Conservation (phyloP, 768 basidiomycete species). For the Mycena pura region DNA sequence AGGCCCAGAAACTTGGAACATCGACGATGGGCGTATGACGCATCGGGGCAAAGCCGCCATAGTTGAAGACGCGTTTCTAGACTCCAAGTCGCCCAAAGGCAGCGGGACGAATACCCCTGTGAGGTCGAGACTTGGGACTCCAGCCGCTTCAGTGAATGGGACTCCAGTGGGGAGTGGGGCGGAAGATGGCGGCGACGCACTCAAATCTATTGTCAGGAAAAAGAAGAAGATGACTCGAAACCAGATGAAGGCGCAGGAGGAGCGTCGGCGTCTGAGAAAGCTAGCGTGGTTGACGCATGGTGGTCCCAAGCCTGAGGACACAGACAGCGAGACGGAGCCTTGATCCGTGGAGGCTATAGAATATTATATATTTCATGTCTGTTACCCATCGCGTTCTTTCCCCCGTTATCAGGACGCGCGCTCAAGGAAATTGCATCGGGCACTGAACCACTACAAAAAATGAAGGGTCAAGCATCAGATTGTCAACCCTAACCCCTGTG, state of each 20-base stretch:
- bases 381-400: too few relatives aligned
- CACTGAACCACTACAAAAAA: too few relatives aligned
- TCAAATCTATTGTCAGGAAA: slow-evolving; percentile 60
- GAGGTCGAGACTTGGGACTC: slow-evolving; percentile 73
- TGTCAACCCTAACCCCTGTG: too few relatives aligned
- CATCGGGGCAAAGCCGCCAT: slow-evolving; percentile 89
- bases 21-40: slow-evolving; percentile 83
- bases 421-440: too few relatives aligned
- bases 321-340: slow-evolving; percentile 61
- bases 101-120: slow-evolving; percentile 76
- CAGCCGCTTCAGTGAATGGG: slow-evolving; percentile 69
- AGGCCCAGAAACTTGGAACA: slow-evolving; percentile 95
- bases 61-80: slow-evolving; percentile 83
- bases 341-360: too few relatives aligned
- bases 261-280: slow-evolving; percentile 81
- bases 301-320: slow-evolving; percentile 84
- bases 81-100: slow-evolving; percentile 71
- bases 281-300: slow-evolving; percentile 84
- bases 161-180: slow-evolving; percentile 85
- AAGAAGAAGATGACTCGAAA: slow-evolving; percentile 94
- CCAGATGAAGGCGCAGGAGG: slow-evolving; percentile 88
- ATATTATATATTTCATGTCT: too few relatives aligned
- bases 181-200: slow-evolving; percentile 60
- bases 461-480: too few relatives aligned
- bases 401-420: too few relatives aligned